Conservation (phyloP, 495 filamentous ascomycete genomes). For the Chaetomium tenue region DNA sequence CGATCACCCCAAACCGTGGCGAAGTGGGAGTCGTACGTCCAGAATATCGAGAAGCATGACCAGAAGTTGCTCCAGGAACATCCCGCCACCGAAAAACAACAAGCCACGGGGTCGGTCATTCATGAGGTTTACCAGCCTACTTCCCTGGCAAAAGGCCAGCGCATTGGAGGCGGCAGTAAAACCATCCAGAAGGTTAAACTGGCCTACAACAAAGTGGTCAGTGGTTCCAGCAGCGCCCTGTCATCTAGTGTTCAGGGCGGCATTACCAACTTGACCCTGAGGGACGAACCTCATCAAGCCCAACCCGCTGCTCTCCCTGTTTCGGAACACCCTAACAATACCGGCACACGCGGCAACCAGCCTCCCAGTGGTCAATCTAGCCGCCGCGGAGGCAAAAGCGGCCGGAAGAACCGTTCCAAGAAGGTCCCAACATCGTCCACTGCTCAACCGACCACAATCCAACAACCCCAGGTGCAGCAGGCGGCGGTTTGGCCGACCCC, state of each 20-base stretch:
- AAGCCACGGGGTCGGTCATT: neutral
- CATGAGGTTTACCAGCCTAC: conserved; percentile 22
- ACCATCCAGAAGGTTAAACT: conserved; percentile 8
- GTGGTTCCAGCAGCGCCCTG: neutral
- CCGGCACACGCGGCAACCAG: neutral
- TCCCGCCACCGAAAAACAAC: neutral
- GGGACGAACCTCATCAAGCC: neutral
- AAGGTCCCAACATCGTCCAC: neutral
- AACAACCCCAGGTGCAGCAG: neutral
- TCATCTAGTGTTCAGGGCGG: neutral
- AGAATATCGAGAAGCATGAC: conserved; percentile 8
- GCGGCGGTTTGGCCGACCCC: neutral
- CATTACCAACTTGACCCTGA: neutral
- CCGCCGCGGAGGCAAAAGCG: neutral
- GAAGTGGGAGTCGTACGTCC: neutral
- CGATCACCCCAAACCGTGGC: neutral
- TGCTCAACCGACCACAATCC: neutral
- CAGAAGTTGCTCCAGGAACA: conserved; percentile 1
- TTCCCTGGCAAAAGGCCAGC: conserved; percentile 16
- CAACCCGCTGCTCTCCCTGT: neutral
- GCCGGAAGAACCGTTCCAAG: neutral
- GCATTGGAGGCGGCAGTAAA: neutral
- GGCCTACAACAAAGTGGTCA: neutral
- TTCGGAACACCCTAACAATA: too few relatives aligned
- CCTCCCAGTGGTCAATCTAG: neutral